Evolutionary conservation across 2,329 filamentous ascomycete species (phyloP), one percentile per base, ranked within the genome.

Genomic region (Aureobasidium sp.): DNA sequence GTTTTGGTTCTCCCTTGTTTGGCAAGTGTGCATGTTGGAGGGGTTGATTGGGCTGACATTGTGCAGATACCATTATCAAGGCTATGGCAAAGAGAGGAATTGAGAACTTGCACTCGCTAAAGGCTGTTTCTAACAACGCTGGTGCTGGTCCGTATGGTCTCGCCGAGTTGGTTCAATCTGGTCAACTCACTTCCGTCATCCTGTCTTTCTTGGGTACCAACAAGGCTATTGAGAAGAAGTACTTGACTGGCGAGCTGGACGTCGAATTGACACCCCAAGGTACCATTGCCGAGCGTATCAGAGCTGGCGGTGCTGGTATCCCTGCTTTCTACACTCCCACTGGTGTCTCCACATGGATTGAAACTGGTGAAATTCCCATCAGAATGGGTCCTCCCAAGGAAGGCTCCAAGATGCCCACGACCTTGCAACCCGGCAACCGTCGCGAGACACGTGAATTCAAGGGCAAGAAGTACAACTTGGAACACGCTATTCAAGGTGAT

Each of bases 191-290:
- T 74, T 94, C 94, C 79, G 95, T 96, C 87, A 87, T 96, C 71
- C 90, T 91, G 42, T 93, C 88, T 70, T 97, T 96, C 75, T 91
- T 97, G 55, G 92, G 92, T 72, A 90, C 94, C 78, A 97, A 97
- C 80, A 96, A 95, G 80, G 89, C 88, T 6, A 90, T 97, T 66
- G 92, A 96, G 79, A 81, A 82, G 72, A 94, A 93, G 87, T 97
- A 96, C 74, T 80, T 96, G 59, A 89, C 84, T 2, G 92, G 92
- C 63, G 82, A 95, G 73, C 86, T 97, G 61, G 90, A 95, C 74
- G 84, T 97, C 48, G 92, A 97, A 78, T 84, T 97, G 67, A 95
- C 90, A 3, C 92, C 92, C 0, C 92, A 97, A 75, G 92, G 92
- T 64, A 96, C 92, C 9, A 81, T 97, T 50, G 92, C 91, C 23